Base-by-base conservation (phyloP, 495 filamentous ascomycete genomes). In the Trichocladium antarcticum region DNA sequence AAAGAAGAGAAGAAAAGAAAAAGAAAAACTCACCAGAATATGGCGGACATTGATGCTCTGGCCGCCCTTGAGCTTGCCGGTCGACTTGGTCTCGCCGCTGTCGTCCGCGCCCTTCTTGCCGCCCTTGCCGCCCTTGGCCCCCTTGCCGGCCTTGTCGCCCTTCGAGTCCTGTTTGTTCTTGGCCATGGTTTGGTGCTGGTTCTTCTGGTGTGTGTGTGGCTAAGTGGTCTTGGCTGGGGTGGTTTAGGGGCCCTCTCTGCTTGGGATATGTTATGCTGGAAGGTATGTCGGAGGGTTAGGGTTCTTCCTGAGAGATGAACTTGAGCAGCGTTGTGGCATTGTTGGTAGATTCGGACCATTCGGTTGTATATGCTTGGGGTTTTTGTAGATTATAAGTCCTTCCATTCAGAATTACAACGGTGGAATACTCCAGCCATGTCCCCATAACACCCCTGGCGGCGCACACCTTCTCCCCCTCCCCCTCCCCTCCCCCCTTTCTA, bases 1-100 rank as follows among this genome's bases (percentile, higher is more conserved):
- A 24, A 5, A n/a, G 16, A 36, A 48, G 28, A 27, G 7, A 36
- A 42, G n/a, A 31, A 11, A n/a, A 3, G 16, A 29, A 19, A 31
- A 11, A n/a, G 6, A 14, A 29, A n/a, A 24, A 59, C 77, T 38
- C 69, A 86, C 83, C 55, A 96, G 72, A 57, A 96, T 93, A 66
- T 96, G 89, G 16, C 89, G 75, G 35, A 89, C 85, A 56, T 93
- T 88, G 58, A 96, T 86, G 36, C 76, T 76, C 52, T 79, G 83
- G 0, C 84, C 86, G 5, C 83, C 76, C 64, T 92, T 94, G 20
- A 51, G 12, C 42, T 51, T 51, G 27, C 28, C 12, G 17, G 20
- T 48, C n/a, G 12, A 39, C 35, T 53, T 53, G 29, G 32, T 9
- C 34, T 51, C 49, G 19, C 42, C 41, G 35, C 35, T 36, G 20